phyloP scores from a whole-genome alignment of 1,284 basidiomycete species.

The Chiua sp. region DNA sequence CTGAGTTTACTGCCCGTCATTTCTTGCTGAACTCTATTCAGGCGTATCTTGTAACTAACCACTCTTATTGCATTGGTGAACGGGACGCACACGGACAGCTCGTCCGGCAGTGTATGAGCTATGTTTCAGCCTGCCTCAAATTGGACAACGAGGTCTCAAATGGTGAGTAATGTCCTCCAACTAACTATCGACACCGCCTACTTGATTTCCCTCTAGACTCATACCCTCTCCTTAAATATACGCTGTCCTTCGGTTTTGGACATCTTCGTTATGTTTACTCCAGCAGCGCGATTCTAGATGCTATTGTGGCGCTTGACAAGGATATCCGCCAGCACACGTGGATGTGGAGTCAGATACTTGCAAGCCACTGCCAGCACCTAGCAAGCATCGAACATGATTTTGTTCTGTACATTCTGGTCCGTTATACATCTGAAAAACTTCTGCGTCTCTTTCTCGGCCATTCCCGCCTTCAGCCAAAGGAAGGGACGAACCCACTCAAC shows the following conservation, averaged over 20 bases:
- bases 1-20: no score
- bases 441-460: no score
- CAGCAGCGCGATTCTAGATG: no score
- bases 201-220: neutral
- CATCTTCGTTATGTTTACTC: no score
- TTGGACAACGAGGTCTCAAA: neutral
- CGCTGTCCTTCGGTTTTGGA: no score
- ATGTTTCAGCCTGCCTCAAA: neutral
- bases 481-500: slow-evolving; percentile 18
- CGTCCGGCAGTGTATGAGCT: slow-evolving; percentile 7
- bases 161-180: neutral
- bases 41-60: neutral
- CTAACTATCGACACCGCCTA: neutral
- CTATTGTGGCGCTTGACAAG: no score
- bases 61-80: no score
- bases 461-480: neutral
- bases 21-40: neutral
- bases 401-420: no score
- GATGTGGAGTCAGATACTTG: neutral
- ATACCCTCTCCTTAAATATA: neutral
- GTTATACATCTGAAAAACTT: no score
- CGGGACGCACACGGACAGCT: neutral
- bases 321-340: neutral
- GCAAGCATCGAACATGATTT: neutral
- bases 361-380: neutral